Percentiles rank a stretch among this genome's conserved stretches.
Evolutionary conservation across 805 yeast genomes (phyloP).

Genomic region (Starmerella ratchasimensis): DNA sequence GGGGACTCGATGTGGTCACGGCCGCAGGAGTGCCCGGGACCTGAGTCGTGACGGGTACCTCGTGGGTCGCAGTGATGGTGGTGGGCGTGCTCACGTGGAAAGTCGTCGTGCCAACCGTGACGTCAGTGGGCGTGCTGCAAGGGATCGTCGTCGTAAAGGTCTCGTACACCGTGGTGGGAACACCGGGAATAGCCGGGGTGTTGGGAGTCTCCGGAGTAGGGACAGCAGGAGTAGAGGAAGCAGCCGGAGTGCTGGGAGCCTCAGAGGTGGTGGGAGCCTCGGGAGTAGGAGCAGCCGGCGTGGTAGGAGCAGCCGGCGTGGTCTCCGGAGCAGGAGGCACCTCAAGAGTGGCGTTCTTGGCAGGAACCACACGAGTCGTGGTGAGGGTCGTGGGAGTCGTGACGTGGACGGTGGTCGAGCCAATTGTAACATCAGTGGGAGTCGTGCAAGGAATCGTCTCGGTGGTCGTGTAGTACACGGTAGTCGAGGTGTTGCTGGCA

Average conservation of each 20-base stretch:
- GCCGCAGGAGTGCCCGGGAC: no score
- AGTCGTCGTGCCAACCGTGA: no score
- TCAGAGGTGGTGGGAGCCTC: neutral
- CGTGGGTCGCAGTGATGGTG: no score
- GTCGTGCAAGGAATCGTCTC: conserved; percentile 1
- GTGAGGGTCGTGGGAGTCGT: neutral
- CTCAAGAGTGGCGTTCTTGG: no score
- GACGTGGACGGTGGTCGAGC: neutral
- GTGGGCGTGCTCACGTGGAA: no score
- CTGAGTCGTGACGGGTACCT: no score
- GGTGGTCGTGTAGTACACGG: neutral
- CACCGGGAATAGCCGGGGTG: neutral
- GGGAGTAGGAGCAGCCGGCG: neutral
- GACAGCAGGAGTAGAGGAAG: neutral
- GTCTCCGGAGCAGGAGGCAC: no score
- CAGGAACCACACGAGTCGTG: neutral
- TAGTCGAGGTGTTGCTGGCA: neutral
- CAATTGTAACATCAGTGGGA: neutral
- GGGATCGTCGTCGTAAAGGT: neutral
- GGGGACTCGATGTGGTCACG: no score
- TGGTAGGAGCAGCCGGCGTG: no score
- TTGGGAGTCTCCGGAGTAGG: no score
- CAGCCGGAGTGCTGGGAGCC: neutral
- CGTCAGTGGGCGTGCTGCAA: no score
- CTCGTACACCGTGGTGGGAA: neutral